These are phyloP conservation scores for Marchantia polymorpha DNA, from an alignment of 225 moss, liverwort and hornwort species.

Conservation along the genomic window DNA sequence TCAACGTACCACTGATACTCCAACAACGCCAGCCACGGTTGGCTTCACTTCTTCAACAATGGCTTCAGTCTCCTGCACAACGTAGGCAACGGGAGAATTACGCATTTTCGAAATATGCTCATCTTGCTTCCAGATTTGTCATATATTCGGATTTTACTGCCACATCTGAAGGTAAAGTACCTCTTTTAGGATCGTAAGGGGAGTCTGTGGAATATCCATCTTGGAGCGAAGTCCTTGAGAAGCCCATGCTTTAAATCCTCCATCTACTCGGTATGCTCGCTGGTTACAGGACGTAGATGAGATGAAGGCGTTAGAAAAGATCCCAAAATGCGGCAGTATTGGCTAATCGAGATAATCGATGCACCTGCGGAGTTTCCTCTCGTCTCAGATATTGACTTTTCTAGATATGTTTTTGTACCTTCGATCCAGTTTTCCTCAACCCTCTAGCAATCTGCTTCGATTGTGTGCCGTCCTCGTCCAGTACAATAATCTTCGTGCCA, in stretches of 20 bases:
- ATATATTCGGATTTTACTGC: neutral
- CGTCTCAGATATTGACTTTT: neutral
- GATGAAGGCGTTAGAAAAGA: too few relatives aligned
- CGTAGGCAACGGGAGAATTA: neutral
- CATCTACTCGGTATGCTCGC: conserved; percentile 71
- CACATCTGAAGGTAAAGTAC: conserved; percentile 23
- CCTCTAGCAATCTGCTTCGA: conserved; percentile 81
- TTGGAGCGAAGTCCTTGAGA: conserved; percentile 73
- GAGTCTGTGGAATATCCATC: conserved; percentile 43
- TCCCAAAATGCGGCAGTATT: too few relatives aligned
- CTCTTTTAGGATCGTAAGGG: conserved; percentile 73
- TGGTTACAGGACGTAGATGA: conserved; percentile 25
- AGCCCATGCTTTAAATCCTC: conserved; percentile 84
- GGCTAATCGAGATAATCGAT: neutral
- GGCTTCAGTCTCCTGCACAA: conserved; percentile 68
- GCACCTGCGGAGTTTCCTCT: neutral
- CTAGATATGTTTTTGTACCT: conserved; percentile 32
- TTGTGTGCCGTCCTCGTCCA: conserved; percentile 78
- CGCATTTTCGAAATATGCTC: too few relatives aligned
- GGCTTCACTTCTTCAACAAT: conserved; percentile 79
- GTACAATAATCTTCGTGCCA: conserved; percentile 71
- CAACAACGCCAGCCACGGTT: conserved; percentile 45
- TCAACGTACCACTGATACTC: conserved; percentile 53
- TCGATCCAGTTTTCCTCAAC: conserved; percentile 66
- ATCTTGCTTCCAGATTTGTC: neutral